A percentile compares a stretch with the other conserved stretches of the same genome.
Conservation (phyloP, 306 rosid genomes). For the Vigna trinervia region DNA sequence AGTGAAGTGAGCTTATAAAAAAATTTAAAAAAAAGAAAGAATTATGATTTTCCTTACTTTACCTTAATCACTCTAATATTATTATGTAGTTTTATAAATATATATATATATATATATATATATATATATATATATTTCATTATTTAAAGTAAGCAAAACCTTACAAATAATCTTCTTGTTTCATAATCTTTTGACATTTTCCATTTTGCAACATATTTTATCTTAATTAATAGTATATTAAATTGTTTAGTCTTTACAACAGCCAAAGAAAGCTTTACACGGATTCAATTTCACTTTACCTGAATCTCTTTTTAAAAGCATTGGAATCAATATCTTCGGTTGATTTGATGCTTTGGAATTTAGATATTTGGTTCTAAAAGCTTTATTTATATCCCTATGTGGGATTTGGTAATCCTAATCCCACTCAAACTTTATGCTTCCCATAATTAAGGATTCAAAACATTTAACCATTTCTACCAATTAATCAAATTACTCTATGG, state of each 20-base stretch:
- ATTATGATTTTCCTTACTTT: too few relatives aligned
- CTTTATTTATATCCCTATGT: background rate
- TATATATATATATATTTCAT: too few relatives aligned
- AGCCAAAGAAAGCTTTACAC: constrained; percentile 6
- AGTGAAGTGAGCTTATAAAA: background rate
- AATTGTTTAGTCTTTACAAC: background rate
- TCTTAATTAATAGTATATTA: too few relatives aligned
- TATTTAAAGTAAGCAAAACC: too few relatives aligned
- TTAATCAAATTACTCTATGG: background rate
- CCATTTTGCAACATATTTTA: too few relatives aligned
- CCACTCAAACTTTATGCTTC: background rate
- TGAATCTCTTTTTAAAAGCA: constrained; percentile 7
- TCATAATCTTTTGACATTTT: too few relatives aligned
- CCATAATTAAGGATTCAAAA: constrained; percentile 17
- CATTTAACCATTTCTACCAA: background rate
- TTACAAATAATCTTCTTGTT: too few relatives aligned
- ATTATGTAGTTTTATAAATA: too few relatives aligned
- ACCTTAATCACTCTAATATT: too few relatives aligned
- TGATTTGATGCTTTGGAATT: constrained; percentile 27
- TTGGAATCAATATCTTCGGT: background rate
- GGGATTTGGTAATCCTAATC: constrained; percentile 24
- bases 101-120: too few relatives aligned
- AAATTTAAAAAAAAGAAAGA: background rate
- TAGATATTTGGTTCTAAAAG: background rate
- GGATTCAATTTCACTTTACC: background rate